Base-by-base conservation (phyloP, 306 rosid genomes). In the Sicyos edulis region DNA sequence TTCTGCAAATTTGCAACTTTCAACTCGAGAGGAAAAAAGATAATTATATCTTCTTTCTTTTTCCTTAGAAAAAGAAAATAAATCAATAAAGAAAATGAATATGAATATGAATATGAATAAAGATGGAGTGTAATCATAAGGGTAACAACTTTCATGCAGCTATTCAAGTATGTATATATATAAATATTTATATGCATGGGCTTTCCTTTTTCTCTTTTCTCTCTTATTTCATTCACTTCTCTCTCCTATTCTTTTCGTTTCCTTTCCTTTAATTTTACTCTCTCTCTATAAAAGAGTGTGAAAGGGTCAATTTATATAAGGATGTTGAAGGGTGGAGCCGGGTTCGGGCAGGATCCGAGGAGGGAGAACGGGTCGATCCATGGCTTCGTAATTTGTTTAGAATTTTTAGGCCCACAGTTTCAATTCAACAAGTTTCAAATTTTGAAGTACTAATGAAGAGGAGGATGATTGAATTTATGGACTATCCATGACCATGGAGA, bases 401-500 rank as follows among this genome's bases (percentile, higher is more conserved):
- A 13, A 24, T 9, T 40, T 34, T 20, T 2, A 6, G 8, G 11
- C 5, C 26, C 26, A 61, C 52, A 10, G 51, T 37, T 32, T 61
- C 21, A 57, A 57, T 57, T 22, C 63, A 22, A 57, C 63, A 22
- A 22, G n/a, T 57, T 57, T 22, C n/a, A 57, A 57, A 14, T 24
- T 57, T 57, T 26, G 4, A 40, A 40, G 51, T 63, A 63, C 29
- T 51, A 63, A 37, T 63, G 51, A 37, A 16, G 57, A 15, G 24
- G 21, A 49, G 12, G 22, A 50, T 16, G 57, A 15, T 16, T 13
- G 37, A 24, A 15, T 78, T 67, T 77, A 70, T 70, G 76, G 66
- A 53, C 79, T 85, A 88, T 70, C 91, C 91, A 77, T 89, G 96
- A 78, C 91, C 92, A 74, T 89, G 96, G 77, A 83, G 91, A 84